Base-by-base conservation (phyloP, 805 yeast species). In the Cyberlindnera maclurae region DNA sequence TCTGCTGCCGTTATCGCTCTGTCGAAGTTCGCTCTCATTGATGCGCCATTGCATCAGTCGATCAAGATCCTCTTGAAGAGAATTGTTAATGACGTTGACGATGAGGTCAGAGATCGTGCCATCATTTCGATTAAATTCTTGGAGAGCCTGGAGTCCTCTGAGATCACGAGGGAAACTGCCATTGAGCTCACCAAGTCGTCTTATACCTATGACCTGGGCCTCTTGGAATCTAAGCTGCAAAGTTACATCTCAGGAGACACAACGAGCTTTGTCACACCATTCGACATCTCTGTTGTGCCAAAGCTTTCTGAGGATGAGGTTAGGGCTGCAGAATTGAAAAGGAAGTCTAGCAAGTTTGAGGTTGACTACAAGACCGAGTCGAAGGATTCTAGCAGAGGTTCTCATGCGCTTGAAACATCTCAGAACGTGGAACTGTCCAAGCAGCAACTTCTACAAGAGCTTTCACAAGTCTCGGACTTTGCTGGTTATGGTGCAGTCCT, bases 31-130 rank as follows among this genome's bases (percentile, higher is more conserved):
- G 95, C 94, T 6, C 66, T 85, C 41, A 68, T 71, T 36, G 94
- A 88, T 49, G 74, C 73, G 12, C 68, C 72, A 20, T 75, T 89
- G 45, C 67, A 74, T 39, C 70, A 72, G 45, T 82, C 88, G 39
- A 83, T 90, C 51, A 71, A 72, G 50, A 82, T 83, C 43, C 71
- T 93, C 51, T 73, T 93, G 50, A 71, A 72, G 43, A 79, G 97
- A 65, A 87, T 95, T 50, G 73, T 88, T 48, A 83, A 75, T 48
- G 98, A 90, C 62, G 75, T 71, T 33, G 96, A 90, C 60, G 98
- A 90, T 63, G 98, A 90, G 64, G 98, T 93, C 26, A 86, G 98
- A 69, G 98, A 90, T 60, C 80, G 98, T 60, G 97, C 98, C 9
- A 83, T 95, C 3, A 68, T 90, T 50, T 81, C 95, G 2, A 71